A percentile compares a stretch with the other conserved stretches of the same genome.
These are phyloP conservation scores for Veloboletus limbatus DNA, from an alignment of 1,284 basidiomycete species.

Conservation along the genomic window DNA sequence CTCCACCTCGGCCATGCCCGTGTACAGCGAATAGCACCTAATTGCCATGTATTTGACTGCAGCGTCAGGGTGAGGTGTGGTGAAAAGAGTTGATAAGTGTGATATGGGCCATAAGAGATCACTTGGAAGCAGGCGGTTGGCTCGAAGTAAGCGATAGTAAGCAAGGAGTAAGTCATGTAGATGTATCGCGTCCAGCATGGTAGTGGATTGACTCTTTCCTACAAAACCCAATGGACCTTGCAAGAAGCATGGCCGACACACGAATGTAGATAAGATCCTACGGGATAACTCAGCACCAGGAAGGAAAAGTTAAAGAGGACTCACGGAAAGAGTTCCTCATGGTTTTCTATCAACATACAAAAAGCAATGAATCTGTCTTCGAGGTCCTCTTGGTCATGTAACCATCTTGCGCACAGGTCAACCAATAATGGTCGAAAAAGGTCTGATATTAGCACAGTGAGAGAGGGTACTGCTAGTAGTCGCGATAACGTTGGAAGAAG, in stretches of 20 bases:
- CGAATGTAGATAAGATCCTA: conserved; percentile 52
- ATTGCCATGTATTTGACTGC: conserved; percentile 73
- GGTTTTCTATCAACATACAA: conserved; percentile 59
- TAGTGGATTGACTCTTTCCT: conserved; percentile 27
- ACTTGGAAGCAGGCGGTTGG: conserved; percentile 65
- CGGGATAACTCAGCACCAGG: conserved; percentile 4
- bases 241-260: conserved; percentile 43
- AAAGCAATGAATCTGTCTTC: conserved; percentile 60
- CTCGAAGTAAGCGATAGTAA: conserved; percentile 76
- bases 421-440: conserved; percentile 66
- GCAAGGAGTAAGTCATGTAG: conserved; percentile 72
- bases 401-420: conserved; percentile 71
- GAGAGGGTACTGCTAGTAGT: conserved; percentile 47
- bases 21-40: conserved; percentile 71
- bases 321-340: conserved; percentile 76
- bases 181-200: conserved; percentile 39
- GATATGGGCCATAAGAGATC: conserved; percentile 65
- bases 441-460: conserved; percentile 55
- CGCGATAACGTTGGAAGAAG: conserved; percentile 49
- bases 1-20: conserved; percentile 74
- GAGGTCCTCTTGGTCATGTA: conserved; percentile 46
- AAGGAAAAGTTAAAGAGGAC: conserved; percentile 32
- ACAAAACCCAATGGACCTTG: conserved; percentile 58
- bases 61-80: conserved; percentile 54
- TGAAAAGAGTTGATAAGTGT: conserved; percentile 57